These are phyloP conservation scores for Microglena sp. DNA, from an alignment of 139 green algal species.

Conservation along the genomic window DNA sequence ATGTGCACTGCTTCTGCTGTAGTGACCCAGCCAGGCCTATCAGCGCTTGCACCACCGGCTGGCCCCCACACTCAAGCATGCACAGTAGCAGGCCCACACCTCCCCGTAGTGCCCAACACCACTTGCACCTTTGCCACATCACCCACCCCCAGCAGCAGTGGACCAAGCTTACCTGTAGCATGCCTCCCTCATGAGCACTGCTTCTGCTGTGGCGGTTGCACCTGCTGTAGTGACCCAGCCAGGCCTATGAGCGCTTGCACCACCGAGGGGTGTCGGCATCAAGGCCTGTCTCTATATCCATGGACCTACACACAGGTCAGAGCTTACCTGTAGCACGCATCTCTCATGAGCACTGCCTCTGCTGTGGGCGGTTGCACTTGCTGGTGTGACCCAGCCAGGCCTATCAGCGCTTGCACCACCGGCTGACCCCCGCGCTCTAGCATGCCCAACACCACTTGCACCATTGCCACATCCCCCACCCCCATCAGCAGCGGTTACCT, in stretches of 20 bases:
- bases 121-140: too few species aligned
- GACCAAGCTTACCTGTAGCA: slow-evolving; percentile 46
- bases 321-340: slow-evolving; percentile 55
- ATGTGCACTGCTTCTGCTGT: slow-evolving; percentile 40
- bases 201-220: slow-evolving; percentile 10
- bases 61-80: slow-evolving; percentile 53
- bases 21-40: slow-evolving; percentile 29
- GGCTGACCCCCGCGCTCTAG: slow-evolving; percentile 44
- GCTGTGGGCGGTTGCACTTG: background rate
- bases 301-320: too few species aligned
- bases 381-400: too few species aligned
- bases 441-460: too few species aligned
- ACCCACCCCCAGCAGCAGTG: too few species aligned
- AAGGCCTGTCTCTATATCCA: slow-evolving; percentile 59
- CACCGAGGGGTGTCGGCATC: slow-evolving; percentile 65
- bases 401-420: slow-evolving; percentile 37
- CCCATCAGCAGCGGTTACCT: too few species aligned
- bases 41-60: slow-evolving; percentile 35
- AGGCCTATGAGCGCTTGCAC: slow-evolving; percentile 39
- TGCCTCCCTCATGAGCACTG: slow-evolving; percentile 48
- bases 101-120: too few species aligned
- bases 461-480: too few species aligned
- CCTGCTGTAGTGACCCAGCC: slow-evolving; percentile 12
- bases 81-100: slow-evolving; percentile 64
- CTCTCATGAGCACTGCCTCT: slow-evolving; percentile 42